Conservation (phyloP, 768 basidiomycete species). For the Collybiopsis luxurians region DNA sequence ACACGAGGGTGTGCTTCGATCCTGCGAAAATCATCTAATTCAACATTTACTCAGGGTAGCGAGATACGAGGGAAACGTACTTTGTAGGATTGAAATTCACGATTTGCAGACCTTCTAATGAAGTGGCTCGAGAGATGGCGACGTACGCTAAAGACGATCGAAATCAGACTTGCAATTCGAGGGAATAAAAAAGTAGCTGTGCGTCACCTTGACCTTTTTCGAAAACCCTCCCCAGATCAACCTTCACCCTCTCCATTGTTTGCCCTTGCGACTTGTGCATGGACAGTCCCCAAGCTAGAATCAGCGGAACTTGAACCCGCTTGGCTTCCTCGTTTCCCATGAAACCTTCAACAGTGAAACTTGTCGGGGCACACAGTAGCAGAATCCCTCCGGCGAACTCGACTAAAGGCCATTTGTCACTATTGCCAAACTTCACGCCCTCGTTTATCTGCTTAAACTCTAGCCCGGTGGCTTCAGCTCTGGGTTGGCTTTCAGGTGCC, state of each 20-base stretch:
- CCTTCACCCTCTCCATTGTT: constrained; percentile 79
- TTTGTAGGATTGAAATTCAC: constrained; percentile 59
- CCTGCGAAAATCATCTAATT: constrained; percentile 30
- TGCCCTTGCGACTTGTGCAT: constrained; percentile 93
- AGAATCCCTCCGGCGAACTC: constrained; percentile 48
- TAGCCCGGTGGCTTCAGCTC: no score
- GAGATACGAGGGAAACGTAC: constrained; percentile 31
- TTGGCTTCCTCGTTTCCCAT: constrained; percentile 56
- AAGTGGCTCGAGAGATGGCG: constrained; percentile 72
- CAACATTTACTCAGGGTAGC: constrained; percentile 2
- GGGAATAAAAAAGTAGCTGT: not conserved
- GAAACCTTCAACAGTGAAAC: constrained; percentile 65
- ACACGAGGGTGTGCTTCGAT: constrained; percentile 67
- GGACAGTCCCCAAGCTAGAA: constrained; percentile 83
- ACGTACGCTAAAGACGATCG: constrained; percentile 51
- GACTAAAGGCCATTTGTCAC: constrained; percentile 53
- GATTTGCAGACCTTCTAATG: constrained; percentile 60
- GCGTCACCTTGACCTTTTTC: constrained; percentile 72
- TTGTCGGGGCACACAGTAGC: constrained; percentile 49
- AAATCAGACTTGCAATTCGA: not conserved
- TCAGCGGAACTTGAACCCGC: constrained; percentile 63
- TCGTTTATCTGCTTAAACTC: not conserved
- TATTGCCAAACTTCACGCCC: constrained; percentile 11
- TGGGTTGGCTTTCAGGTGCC: no score
- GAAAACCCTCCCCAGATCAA: constrained; percentile 73